Percentiles rank a stretch among this genome's conserved stretches.
These are phyloP conservation scores for Sedum album DNA, from an alignment of 164 flowering plant genomes.

Conservation along the genomic window DNA sequence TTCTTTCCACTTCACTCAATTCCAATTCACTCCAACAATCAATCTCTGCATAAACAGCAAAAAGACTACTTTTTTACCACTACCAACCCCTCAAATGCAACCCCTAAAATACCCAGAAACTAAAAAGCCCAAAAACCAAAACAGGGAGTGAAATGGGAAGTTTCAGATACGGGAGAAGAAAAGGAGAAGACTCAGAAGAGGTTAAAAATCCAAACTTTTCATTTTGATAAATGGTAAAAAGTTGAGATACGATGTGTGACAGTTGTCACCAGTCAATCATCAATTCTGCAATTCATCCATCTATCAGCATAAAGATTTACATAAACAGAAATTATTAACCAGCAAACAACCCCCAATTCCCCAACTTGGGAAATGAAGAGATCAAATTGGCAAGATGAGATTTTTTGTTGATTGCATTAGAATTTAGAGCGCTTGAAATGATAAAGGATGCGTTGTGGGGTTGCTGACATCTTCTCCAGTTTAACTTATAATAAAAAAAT, in stretches of 20 bases:
- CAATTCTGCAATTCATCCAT: too few species aligned
- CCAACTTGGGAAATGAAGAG: neutral
- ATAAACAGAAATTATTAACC: neutral
- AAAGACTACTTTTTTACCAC: neutral
- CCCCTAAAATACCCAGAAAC: neutral
- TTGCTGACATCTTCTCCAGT: constrained; percentile 26
- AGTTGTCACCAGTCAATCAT: constrained; percentile 1
- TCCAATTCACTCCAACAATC: neutral
- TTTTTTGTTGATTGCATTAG: neutral
- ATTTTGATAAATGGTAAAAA: neutral
- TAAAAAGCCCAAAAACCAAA: neutral
- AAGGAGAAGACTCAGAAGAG: neutral
- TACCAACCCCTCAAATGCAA: neutral
- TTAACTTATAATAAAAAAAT: neutral
- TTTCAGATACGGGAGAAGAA: neutral
- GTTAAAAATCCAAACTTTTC: neutral
- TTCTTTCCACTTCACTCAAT: constrained; percentile 9
- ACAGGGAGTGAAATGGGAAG: neutral
- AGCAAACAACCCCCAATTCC: neutral
- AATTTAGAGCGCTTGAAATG: neutral
- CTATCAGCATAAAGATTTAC: neutral
- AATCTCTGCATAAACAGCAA: neutral
- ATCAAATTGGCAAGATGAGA: neutral
- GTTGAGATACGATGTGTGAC: too few species aligned
- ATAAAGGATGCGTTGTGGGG: constrained; percentile 21